Conservation (phyloP, 2,329 filamentous ascomycete species). For the Blastomyces parvus region DNA sequence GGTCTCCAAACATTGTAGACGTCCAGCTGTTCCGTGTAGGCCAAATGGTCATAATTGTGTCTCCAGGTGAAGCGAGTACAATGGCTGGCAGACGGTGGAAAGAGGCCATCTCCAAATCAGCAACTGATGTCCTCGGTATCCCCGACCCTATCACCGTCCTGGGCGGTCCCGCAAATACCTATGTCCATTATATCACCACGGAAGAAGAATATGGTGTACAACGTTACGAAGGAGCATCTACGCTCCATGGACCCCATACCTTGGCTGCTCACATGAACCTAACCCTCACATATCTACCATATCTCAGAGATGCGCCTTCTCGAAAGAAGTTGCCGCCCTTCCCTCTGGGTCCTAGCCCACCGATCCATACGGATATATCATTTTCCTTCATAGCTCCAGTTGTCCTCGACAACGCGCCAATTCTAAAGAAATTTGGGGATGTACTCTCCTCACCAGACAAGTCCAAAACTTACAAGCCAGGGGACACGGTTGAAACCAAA, state of each 20-base stretch:
- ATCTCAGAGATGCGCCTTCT: slow-evolving; percentile 45
- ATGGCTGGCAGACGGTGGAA: slow-evolving; percentile 90
- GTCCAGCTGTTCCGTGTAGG: slow-evolving; percentile 78
- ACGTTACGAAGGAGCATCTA: slow-evolving; percentile 91
- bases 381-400: slow-evolving; percentile 74
- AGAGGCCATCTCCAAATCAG: slow-evolving; percentile 52
- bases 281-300: slow-evolving; percentile 61
- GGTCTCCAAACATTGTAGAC: slow-evolving; percentile 87
- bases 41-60: slow-evolving; percentile 72
- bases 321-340: slow-evolving; percentile 36
- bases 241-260: slow-evolving; percentile 73
- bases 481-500: slow-evolving; percentile 53
- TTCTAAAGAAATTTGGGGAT: slow-evolving; percentile 61
- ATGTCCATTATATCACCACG: slow-evolving; percentile 73
- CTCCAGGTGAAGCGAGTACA: slow-evolving; percentile 79
- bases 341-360: slow-evolving; percentile 54
- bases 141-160: slow-evolving; percentile 63
- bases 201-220: slow-evolving; percentile 74
- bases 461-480: slow-evolving; percentile 46
- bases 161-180: slow-evolving; percentile 82
- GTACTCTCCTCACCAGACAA: slow-evolving; percentile 49
- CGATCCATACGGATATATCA: slow-evolving; percentile 66
- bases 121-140: slow-evolving; percentile 43
- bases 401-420: slow-evolving; percentile 58
- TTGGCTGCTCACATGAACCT: slow-evolving; percentile 82